Base-by-base conservation (phyloP, 2,329 filamentous ascomycete genomes). In the Dendryphion nanum region DNA sequence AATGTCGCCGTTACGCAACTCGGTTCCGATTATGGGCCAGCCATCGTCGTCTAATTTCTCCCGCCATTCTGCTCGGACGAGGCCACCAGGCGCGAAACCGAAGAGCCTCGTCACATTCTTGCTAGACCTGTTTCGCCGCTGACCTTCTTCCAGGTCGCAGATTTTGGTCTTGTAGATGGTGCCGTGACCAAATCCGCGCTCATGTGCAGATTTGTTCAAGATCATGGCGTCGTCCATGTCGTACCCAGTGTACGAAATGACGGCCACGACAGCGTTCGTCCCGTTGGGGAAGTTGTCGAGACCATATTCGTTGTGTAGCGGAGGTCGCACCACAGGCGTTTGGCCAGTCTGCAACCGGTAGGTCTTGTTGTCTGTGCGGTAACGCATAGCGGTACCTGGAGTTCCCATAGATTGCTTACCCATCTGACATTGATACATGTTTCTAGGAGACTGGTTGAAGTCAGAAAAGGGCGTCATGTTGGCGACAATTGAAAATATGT, bases 221-320 rank as follows among this genome's bases (percentile, higher is more conserved):
- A 98, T 97, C 91, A 97, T 97, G 63, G 93, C 93, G 71, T 98
- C 93, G 76, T 98, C 93, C 93, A 98, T 98, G 76, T 98, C 93
- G 70, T 97, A 98, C 35, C 91, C 93, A 2, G 91, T 97, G 67
- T 98, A 98, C 0, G 91, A 96, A 48, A 98, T 95, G 65, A 98
- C 94, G 42, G 93, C 93, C 41, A 98, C 93, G 26, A 97, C 83
- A 6, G 89, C 89, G 58, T 98, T 98, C 58, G 82, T 90, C 18
- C 93, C 93, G 63, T 97, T 96, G 38, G 93, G 93, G 67, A 96
- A 98, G 68, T 97, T 97, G 71, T 98, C 93, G 44, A 97, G 83
- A 15, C 91, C 93, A 60, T 98, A 98, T 15, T 88, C 85, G 59
- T 96, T 97, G 71, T 98, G 90, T 30, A 97, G 77, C 20, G 91